A percentile compares a stretch with the other conserved stretches of the same genome.
Evolutionary conservation across 345 rosid species (phyloP).

Genomic region (Diplotaxis tenuifolia): DNA sequence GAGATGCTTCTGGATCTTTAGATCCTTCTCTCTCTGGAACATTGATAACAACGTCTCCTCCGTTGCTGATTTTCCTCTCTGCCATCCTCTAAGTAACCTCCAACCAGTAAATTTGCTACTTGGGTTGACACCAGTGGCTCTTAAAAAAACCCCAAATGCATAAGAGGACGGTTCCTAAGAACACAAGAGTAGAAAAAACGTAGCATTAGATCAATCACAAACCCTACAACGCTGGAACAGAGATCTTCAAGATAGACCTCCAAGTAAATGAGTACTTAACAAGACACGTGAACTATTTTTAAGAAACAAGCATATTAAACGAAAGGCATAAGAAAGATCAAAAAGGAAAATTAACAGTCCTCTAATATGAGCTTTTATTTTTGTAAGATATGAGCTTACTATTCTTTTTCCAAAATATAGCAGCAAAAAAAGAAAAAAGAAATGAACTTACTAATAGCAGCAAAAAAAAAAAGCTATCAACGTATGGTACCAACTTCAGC

Average conservation of each 20-base stretch:
- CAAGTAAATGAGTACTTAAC: background rate
- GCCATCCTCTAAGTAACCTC: slow-evolving; percentile 20
- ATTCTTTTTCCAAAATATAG: too few relatives aligned
- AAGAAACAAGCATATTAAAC: background rate
- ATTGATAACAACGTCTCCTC: slow-evolving; percentile 32
- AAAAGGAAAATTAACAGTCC: background rate
- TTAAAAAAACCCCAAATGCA: background rate
- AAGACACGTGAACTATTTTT: background rate
- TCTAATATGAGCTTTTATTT: background rate
- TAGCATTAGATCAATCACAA: background rate
- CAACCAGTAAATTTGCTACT: background rate
- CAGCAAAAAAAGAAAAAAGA: background rate
- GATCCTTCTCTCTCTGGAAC: slow-evolving; percentile 20
- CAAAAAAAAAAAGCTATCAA: background rate
- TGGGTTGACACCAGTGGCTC: background rate
- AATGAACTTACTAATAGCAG: background rate
- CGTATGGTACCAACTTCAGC: background rate
- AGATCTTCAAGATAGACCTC: slow-evolving; percentile 6
- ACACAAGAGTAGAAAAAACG: slow-evolving; percentile 3
- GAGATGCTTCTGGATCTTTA: background rate
- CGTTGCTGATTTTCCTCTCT: slow-evolving; percentile 2
- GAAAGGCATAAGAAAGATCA: background rate
- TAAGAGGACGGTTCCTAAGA: slow-evolving; percentile 16
- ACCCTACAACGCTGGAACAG: background rate
- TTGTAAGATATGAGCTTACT: background rate